Conservation (phyloP, 2,329 filamentous ascomycete species). For the Alternaria metachromatica region DNA sequence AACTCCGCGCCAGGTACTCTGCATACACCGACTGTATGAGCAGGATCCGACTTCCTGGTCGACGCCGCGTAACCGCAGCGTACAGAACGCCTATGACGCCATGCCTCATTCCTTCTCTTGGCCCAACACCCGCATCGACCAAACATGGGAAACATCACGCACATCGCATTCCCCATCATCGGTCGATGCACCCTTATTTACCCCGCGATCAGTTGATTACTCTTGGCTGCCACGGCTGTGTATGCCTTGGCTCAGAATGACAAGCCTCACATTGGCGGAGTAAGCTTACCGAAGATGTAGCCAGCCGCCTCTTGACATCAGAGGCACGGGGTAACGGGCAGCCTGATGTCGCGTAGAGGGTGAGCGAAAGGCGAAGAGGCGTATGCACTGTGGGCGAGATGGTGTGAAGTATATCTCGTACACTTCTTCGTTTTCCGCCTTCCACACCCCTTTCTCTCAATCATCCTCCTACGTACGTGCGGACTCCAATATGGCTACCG, state of each 20-base stretch:
- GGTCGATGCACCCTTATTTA: conserved; percentile 17
- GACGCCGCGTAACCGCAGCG: not conserved
- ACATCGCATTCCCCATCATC: conserved; percentile 9
- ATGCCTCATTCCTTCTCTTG: conserved; percentile 27
- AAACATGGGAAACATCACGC: conserved; percentile 13
- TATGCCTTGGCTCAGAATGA: conserved; percentile 18
- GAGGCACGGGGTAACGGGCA: conserved; percentile 6
- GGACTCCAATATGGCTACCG: conserved; percentile 12
- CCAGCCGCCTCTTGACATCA: conserved; percentile 24
- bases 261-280: conserved; percentile 24
- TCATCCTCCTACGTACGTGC: not conserved
- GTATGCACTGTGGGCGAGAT: not conserved
- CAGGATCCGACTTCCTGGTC: not conserved
- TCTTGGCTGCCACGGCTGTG: conserved; percentile 22
- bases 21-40: not conserved
- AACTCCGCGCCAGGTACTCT: not conserved
- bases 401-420: not conserved
- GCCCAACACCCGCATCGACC: conserved; percentile 11
- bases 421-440: not conserved
- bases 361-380: not conserved
- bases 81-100: conserved; percentile 28
- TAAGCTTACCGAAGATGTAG: conserved; percentile 17
- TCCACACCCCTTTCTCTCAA: not conserved
- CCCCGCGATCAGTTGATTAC: conserved; percentile 9
- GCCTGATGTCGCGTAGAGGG: not conserved